Evolutionary conservation across 768 basidiomycete species (phyloP).

Genomic region (Russula sp.): DNA sequence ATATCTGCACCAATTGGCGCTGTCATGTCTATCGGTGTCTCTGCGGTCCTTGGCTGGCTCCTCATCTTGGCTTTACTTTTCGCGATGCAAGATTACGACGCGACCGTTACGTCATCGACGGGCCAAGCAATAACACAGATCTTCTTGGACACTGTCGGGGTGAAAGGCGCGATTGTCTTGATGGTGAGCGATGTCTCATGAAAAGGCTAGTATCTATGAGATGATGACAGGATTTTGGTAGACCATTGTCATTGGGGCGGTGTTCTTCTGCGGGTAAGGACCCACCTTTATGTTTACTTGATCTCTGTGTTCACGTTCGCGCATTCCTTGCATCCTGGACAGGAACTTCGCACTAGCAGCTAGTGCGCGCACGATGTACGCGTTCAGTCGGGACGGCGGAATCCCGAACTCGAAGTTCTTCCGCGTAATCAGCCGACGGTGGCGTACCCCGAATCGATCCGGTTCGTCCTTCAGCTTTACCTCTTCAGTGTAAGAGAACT

Average conservation of each 20-base stretch:
- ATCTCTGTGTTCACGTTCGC: neutral
- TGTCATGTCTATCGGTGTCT: slow-evolving; percentile 63
- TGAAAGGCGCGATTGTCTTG: slow-evolving; percentile 62
- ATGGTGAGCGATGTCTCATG: slow-evolving; percentile 40
- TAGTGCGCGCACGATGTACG: slow-evolving; percentile 80
- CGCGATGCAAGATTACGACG: slow-evolving; percentile 65
- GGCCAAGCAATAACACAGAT: slow-evolving; percentile 74
- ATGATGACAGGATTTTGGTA: slow-evolving; percentile 18
- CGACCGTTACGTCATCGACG: slow-evolving; percentile 43
- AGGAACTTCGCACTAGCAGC: slow-evolving; percentile 73
- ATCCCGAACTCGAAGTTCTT: slow-evolving; percentile 64
- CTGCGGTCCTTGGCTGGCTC: slow-evolving; percentile 69
- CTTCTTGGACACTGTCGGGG: slow-evolving; percentile 67
- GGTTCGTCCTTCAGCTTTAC: slow-evolving; percentile 32
- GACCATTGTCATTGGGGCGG: slow-evolving; percentile 61
- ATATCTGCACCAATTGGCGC: slow-evolving; percentile 64
- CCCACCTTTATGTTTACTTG: neutral
- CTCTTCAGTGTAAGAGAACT: neutral
- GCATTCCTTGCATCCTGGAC: neutral
- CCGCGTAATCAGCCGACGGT: slow-evolving; percentile 49
- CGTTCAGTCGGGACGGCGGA: slow-evolving; percentile 69
- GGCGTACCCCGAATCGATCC: slow-evolving; percentile 60
- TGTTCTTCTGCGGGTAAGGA: slow-evolving; percentile 64
- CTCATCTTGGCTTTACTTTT: slow-evolving; percentile 65
- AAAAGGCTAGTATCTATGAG: neutral